Conservation (phyloP, 1,284 basidiomycete species). For the Pisolithus thermaeus region DNA sequence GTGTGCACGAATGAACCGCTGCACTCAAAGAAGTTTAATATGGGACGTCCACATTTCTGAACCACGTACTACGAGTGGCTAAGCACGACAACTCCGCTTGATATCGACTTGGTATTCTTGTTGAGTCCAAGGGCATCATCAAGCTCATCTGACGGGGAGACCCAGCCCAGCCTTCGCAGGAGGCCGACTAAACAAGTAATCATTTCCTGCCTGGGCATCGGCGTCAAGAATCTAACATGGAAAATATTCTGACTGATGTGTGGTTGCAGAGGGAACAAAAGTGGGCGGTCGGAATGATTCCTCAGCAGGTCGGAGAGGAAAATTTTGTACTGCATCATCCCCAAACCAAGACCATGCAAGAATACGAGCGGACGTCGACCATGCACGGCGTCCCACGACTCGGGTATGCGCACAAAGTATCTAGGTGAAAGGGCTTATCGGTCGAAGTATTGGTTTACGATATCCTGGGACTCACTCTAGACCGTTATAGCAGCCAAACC, state of each 20-base stretch:
- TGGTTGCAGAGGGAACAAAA: slow-evolving; percentile 78
- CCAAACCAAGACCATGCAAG: slow-evolving; percentile 83
- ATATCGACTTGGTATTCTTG: not conserved
- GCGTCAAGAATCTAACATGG: slow-evolving; percentile 64
- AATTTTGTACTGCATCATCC: slow-evolving; percentile 60
- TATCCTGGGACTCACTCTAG: slow-evolving; percentile 49
- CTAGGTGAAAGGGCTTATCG: slow-evolving; percentile 30
- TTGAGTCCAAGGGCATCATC: slow-evolving; percentile 2
- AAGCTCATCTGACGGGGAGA: slow-evolving; percentile 21
- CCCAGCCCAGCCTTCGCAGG: slow-evolving; percentile 65
- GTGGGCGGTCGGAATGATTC: slow-evolving; percentile 60
- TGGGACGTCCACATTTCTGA: not conserved
- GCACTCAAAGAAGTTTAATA: slow-evolving; percentile 9
- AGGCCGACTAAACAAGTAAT: slow-evolving; percentile 55
- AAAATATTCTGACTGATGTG: slow-evolving; percentile 84
- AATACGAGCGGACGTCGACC: slow-evolving; percentile 73
- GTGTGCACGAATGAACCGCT: slow-evolving; percentile 75
- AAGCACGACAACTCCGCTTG: slow-evolving; percentile 62
- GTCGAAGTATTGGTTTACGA: not conserved
- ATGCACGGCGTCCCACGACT: slow-evolving; percentile 50
- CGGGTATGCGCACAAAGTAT: slow-evolving; percentile 71
- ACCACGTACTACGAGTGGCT: slow-evolving; percentile 80
- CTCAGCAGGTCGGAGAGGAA: slow-evolving; percentile 46
- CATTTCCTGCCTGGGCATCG: slow-evolving; percentile 59
- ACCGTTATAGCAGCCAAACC: slow-evolving; percentile 46